Conservation (phyloP, 1,284 basidiomycete genomes). For the Rhodotorula sp. region DNA sequence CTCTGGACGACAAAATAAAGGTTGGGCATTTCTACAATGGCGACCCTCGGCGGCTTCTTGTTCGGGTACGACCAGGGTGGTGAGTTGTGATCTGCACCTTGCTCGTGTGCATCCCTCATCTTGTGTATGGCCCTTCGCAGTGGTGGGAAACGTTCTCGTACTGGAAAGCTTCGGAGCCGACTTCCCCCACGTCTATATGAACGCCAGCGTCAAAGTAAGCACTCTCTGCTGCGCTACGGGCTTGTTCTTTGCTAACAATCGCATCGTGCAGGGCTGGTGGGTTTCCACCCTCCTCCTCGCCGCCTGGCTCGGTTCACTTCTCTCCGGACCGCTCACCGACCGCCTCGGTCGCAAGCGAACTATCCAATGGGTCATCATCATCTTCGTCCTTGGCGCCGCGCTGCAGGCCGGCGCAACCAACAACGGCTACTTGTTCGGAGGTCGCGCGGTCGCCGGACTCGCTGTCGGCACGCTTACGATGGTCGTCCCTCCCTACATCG, state of each 20-base stretch:
- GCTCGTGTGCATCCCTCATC: not conserved
- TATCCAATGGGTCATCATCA: not conserved
- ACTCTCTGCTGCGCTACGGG: no score
- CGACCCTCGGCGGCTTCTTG: not conserved
- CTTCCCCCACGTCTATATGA: conserved; percentile 18
- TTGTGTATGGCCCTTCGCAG: conserved; percentile 13
- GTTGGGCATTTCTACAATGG: not conserved
- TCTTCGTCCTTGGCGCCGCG: not conserved
- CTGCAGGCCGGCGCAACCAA: conserved; percentile 2
- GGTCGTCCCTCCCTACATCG: conserved; percentile 29
- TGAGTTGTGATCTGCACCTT: not conserved
- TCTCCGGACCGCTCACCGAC: conserved; percentile 42
- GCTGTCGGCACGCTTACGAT: conserved; percentile 19
- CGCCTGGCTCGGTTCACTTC: conserved; percentile 37
- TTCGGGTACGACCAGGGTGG: not conserved
- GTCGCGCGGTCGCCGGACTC: conserved; percentile 9
- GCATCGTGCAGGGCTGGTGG: conserved; percentile 30
- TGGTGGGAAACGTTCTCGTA: conserved; percentile 35
- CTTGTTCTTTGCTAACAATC: conserved; percentile 12
- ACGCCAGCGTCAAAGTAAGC: not conserved
- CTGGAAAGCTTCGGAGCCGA: conserved; percentile 35
- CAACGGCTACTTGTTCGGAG: conserved; percentile 3
- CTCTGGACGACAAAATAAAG: not conserved
- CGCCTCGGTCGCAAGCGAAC: conserved; percentile 25
- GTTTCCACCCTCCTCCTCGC: conserved; percentile 37